Evolutionary conservation across 2,329 filamentous ascomycete genomes (phyloP).

Genomic region (Trichophyton schoenleinii): DNA sequence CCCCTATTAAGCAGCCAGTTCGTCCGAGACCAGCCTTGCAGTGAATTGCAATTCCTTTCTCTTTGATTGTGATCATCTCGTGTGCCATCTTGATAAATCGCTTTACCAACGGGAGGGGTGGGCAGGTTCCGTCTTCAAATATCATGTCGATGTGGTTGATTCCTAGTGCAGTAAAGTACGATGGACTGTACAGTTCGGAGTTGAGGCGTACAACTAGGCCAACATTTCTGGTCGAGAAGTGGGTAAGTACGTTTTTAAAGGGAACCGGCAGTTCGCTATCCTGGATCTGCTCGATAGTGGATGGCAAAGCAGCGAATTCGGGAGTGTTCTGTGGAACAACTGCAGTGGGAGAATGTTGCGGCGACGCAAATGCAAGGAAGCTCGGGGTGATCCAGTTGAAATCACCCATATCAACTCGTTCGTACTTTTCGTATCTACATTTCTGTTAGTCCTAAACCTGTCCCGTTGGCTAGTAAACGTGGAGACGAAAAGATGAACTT

Average conservation of each 20-base stretch:
- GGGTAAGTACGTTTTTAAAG: slow-evolving; percentile 89
- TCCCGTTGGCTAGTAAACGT: not conserved
- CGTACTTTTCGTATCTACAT: slow-evolving; percentile 70
- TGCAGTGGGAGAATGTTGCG: slow-evolving; percentile 65
- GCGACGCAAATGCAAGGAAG: slow-evolving; percentile 93
- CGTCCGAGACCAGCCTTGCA: slow-evolving; percentile 95
- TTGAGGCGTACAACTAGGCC: slow-evolving; percentile 91
- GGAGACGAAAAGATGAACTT: slow-evolving; percentile 20
- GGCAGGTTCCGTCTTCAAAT: slow-evolving; percentile 96
- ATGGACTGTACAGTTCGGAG: slow-evolving; percentile 87
- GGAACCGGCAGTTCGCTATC: slow-evolving; percentile 61
- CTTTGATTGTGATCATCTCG: slow-evolving; percentile 80
- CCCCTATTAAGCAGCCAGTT: slow-evolving; percentile 91
- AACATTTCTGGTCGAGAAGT: slow-evolving; percentile 79
- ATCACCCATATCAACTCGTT: slow-evolving; percentile 94
- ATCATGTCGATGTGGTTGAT: slow-evolving; percentile 99
- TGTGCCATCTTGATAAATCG: slow-evolving; percentile 93
- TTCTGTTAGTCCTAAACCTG: not conserved
- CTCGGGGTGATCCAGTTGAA: slow-evolving; percentile 98
- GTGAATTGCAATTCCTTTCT: slow-evolving; percentile 90
- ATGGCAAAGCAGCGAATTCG: slow-evolving; percentile 61
- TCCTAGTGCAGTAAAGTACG: slow-evolving; percentile 90
- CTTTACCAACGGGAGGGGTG: slow-evolving; percentile 72
- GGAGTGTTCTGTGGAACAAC: slow-evolving; percentile 62
- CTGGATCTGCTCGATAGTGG: slow-evolving; percentile 60